These are phyloP conservation scores for Pseudogymnoascus sp. DNA, from an alignment of 2,329 filamentous ascomycete species.

Conservation along the genomic window DNA sequence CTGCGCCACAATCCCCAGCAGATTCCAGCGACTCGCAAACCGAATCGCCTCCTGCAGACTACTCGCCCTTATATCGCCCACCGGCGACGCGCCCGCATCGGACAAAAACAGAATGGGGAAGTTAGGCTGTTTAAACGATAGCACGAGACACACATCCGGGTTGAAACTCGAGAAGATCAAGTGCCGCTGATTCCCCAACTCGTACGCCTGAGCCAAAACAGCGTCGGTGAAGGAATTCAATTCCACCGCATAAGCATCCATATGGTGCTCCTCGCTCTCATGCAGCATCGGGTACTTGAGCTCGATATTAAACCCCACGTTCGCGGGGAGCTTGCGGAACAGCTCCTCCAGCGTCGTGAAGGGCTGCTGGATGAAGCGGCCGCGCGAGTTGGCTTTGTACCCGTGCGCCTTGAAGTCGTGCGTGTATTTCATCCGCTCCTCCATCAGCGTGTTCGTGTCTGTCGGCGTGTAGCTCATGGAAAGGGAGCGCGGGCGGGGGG, in stretches of 20 bases:
- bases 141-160: constrained; percentile 87
- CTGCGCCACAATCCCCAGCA: constrained; percentile 85
- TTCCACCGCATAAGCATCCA: constrained; percentile 94
- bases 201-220: constrained; percentile 79
- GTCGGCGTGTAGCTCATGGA: constrained; percentile 24
- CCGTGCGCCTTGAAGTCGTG: constrained; percentile 90
- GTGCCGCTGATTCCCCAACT: constrained; percentile 67
- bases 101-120: constrained; percentile 94
- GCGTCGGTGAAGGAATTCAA: constrained; percentile 96
- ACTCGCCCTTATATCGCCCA: constrained; percentile 83
- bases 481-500: constrained; percentile 27
- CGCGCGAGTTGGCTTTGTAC: constrained; percentile 90
- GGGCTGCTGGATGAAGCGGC: constrained; percentile 89
- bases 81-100: constrained; percentile 72
- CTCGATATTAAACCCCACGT: constrained; percentile 95
- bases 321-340: constrained; percentile 73
- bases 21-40: constrained; percentile 90
- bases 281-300: constrained; percentile 99
- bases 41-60: constrained; percentile 92
- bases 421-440: constrained; percentile 95
- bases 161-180: constrained; percentile 98
- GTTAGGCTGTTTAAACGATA: constrained; percentile 94
- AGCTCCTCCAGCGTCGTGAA: constrained; percentile 94
- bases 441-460: constrained; percentile 28
- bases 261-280: constrained; percentile 89